Evolutionary conservation across 2,329 filamentous ascomycete genomes (phyloP).

Genomic region (Hypoxylon sp.): DNA sequence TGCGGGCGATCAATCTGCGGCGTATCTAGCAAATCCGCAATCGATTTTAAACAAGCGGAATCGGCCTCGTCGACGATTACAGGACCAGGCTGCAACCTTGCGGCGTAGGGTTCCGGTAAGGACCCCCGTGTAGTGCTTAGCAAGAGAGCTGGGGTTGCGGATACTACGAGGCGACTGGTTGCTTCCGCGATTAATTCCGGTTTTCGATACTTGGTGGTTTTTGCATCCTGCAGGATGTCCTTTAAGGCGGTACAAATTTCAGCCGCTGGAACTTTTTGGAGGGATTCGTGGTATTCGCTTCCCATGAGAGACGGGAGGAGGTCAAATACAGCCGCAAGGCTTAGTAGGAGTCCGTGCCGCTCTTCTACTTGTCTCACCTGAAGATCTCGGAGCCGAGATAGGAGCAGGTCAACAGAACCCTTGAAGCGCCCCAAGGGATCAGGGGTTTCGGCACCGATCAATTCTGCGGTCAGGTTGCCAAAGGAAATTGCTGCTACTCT

Average conservation of each 20-base stretch:
- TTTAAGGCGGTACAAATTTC: constrained; percentile 51
- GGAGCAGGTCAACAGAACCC: constrained; percentile 60
- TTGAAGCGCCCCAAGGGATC: constrained; percentile 52
- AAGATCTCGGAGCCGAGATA: constrained; percentile 62
- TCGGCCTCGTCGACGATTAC: constrained; percentile 42
- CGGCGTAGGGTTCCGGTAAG: constrained; percentile 21
- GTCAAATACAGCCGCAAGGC: constrained; percentile 72
- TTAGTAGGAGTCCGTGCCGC: constrained; percentile 75
- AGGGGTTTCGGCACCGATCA: constrained; percentile 50
- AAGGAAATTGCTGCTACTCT: constrained; percentile 79
- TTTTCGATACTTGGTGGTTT: constrained; percentile 65
- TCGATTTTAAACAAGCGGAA: constrained; percentile 10
- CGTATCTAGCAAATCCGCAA: constrained; percentile 40
- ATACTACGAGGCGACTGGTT: constrained; percentile 69
- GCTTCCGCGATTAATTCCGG: constrained; percentile 77
- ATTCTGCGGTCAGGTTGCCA: constrained; percentile 68
- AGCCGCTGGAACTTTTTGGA: constrained; percentile 41
- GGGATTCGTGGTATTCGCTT: constrained; percentile 5
- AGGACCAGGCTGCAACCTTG: constrained; percentile 51
- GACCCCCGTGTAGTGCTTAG: constrained; percentile 49
- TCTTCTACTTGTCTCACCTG: constrained; percentile 75
- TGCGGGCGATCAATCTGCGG: constrained; percentile 27
- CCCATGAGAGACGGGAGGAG: constrained; percentile 57
- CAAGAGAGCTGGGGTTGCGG: constrained; percentile 65
- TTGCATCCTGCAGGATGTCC: constrained; percentile 60